These are phyloP conservation scores for Barnettozyma botsteinii DNA, from an alignment of 805 yeast genomes.

Conservation along the genomic window DNA sequence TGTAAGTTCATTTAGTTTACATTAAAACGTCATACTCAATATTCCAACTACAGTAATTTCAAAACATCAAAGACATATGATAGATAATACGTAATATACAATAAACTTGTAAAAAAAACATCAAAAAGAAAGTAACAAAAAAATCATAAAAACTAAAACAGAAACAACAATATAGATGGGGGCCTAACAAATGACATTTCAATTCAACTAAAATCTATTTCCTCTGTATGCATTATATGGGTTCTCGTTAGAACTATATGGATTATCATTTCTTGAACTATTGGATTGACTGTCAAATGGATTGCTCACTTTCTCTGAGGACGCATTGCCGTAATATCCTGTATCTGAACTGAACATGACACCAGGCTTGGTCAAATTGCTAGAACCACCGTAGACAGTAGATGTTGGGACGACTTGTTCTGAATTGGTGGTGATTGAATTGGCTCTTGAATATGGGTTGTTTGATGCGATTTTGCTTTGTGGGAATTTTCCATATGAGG, in stretches of 20 bases:
- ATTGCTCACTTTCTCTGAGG: background rate
- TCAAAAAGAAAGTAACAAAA: no score
- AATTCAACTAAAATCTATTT: slow-evolving; percentile 3
- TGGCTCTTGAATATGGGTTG: slow-evolving; percentile 2
- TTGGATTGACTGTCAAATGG: slow-evolving; percentile 5
- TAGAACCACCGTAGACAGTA: slow-evolving; percentile 5
- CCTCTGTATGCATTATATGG: slow-evolving; percentile 7
- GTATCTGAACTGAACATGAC: slow-evolving; percentile 7
- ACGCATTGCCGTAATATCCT: slow-evolving; percentile 2
- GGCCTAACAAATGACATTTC: no score
- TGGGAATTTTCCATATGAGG: slow-evolving; percentile 5
- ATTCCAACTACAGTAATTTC: no score
- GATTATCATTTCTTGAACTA: background rate
- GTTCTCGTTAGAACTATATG: background rate
- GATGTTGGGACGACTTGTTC: slow-evolving; percentile 7
- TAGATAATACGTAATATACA: no score
- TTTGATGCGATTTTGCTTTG: background rate
- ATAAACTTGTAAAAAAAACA: no score
- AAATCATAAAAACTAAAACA: background rate
- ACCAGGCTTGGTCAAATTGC: slow-evolving; percentile 6
- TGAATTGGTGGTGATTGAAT: slow-evolving; percentile 1
- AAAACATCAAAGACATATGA: no score
- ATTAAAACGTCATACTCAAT: no score
- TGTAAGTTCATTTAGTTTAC: no score
- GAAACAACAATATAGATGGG: no score